A percentile compares a stretch with the other conserved stretches of the same genome.
Evolutionary conservation across 345 rosid species (phyloP).

Genomic region (Gossypium mustelinum): DNA sequence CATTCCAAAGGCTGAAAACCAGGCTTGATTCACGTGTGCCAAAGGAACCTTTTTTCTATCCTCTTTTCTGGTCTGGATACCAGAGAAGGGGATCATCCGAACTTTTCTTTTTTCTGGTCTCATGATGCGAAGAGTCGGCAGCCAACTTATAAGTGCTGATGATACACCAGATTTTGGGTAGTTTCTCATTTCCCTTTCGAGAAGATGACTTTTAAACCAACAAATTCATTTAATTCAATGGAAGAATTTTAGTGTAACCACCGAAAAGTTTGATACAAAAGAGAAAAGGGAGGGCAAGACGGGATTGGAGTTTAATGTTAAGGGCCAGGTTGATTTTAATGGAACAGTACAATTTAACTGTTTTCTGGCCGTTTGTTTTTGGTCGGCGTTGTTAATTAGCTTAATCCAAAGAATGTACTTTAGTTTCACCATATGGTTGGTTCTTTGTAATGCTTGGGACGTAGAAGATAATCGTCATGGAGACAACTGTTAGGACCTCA

Average conservation of each 20-base stretch:
- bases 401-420: background rate
- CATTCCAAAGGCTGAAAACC: background rate
- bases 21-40: slow-evolving; percentile 2
- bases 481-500: background rate
- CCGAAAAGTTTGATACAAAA: background rate
- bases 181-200: background rate
- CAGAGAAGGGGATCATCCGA: background rate
- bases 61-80: background rate
- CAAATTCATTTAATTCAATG: background rate
- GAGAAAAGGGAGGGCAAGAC: background rate
- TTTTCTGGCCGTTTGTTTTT: background rate
- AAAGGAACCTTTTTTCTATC: background rate
- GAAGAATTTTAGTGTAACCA: background rate
- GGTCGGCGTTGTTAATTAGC: background rate
- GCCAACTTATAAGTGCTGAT: background rate
- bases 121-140: slow-evolving; percentile 1
- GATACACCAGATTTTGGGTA: background rate
- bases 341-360: background rate
- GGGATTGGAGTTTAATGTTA: background rate
- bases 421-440: background rate
- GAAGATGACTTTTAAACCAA: background rate
- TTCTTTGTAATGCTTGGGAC: background rate
- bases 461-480: background rate
- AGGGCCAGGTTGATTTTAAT: background rate
- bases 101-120: background rate